Evolutionary conservation across 2,329 filamentous ascomycete genomes (phyloP).

Genomic region (Colletotrichum shisoi): DNA sequence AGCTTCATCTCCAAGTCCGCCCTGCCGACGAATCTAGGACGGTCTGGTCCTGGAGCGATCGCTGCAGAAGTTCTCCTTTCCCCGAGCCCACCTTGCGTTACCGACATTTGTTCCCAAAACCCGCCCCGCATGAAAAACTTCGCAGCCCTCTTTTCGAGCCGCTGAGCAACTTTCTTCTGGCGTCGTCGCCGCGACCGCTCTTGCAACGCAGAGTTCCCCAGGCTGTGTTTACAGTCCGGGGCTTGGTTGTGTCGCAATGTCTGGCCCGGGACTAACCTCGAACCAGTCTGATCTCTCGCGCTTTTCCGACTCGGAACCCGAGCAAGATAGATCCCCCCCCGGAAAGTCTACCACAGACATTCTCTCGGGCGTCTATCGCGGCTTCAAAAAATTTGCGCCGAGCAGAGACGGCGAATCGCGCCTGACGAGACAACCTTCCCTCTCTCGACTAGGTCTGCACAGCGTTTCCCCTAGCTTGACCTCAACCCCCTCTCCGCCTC

Average conservation of each 20-base stretch:
- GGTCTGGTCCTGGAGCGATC: slow-evolving; percentile 2
- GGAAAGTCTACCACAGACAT: slow-evolving; percentile 56
- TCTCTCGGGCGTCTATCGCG: slow-evolving; percentile 61
- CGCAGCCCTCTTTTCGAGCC: slow-evolving; percentile 4
- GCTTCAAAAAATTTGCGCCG: slow-evolving; percentile 58
- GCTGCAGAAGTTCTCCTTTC: not conserved
- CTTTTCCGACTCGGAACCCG: slow-evolving; percentile 57
- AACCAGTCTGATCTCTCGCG: slow-evolving; percentile 48
- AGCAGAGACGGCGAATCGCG: slow-evolving; percentile 55
- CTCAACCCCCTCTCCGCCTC: slow-evolving; percentile 44
- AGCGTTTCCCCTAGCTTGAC: slow-evolving; percentile 44
- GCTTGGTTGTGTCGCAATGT: slow-evolving; percentile 32
- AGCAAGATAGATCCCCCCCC: slow-evolving; percentile 45
- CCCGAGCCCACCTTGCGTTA: slow-evolving; percentile 8
- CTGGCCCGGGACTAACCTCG: slow-evolving; percentile 48
- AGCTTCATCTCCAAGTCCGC: not conserved
- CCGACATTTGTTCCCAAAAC: not conserved
- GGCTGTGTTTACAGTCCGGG: slow-evolving; percentile 29
- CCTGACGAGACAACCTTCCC: slow-evolving; percentile 56
- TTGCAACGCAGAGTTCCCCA: slow-evolving; percentile 9
- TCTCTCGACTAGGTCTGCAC: slow-evolving; percentile 49
- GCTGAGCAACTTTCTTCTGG: slow-evolving; percentile 1
- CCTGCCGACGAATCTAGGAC: slow-evolving; percentile 1
- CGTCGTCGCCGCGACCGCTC: not conserved
- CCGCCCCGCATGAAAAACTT: slow-evolving; percentile 30